These are phyloP conservation scores for Eimeria praecox DNA, from an alignment of 169 alveolate genomes.

Conservation along the genomic window DNA sequence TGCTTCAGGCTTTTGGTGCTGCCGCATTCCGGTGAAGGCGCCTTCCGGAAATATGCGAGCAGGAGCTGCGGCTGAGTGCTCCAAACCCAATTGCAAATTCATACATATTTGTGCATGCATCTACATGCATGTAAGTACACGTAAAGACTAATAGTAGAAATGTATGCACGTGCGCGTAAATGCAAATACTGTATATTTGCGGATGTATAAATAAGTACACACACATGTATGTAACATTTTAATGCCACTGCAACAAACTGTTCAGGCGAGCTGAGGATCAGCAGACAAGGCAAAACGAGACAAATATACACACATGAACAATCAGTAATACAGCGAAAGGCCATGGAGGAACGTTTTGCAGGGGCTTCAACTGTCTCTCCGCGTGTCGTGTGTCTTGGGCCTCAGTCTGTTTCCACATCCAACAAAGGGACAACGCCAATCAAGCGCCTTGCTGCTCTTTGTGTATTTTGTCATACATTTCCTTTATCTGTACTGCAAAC, in stretches of 20 bases:
- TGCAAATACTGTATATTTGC: not conserved
- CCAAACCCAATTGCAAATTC: not conserved
- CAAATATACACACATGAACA: not conserved
- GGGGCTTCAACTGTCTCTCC: not conserved
- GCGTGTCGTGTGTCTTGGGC: not conserved
- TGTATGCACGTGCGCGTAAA: not conserved
- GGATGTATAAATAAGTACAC: not conserved
- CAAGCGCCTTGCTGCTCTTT: constrained; percentile 46
- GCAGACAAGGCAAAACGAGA: not conserved
- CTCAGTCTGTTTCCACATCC: not conserved
- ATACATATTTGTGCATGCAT: not conserved
- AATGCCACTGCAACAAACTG: constrained; percentile 9
- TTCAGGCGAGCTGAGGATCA: not conserved
- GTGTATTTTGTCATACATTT: constrained; percentile 42
- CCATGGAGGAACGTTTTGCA: not conserved
- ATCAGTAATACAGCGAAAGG: not conserved
- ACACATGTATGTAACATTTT: not conserved
- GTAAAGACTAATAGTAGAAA: not conserved
- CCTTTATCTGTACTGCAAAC: constrained; percentile 14
- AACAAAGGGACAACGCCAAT: not conserved
- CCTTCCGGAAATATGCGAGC: not conserved
- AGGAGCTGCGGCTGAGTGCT: not conserved
- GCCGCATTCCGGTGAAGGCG: not conserved
- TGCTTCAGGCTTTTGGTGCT: not conserved
- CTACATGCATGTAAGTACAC: not conserved